A percentile compares a stretch with the other conserved stretches of the same genome.
Conservation (phyloP, 768 basidiomycete species). For the Trametes coccinea region DNA sequence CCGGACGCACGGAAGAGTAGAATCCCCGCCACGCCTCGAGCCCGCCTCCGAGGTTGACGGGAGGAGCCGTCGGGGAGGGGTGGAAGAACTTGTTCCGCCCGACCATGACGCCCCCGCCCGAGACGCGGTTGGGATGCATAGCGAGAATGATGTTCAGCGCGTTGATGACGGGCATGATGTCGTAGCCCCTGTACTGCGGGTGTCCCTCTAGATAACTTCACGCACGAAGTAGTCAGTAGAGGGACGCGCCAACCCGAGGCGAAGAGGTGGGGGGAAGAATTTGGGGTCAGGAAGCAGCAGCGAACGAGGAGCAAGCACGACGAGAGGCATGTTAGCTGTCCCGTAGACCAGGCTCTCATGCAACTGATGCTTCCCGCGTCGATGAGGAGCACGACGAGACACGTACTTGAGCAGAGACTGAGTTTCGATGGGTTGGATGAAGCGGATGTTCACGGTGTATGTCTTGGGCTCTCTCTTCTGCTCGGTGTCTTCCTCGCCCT, state of each 20-base stretch:
- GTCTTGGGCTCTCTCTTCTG: slow-evolving; percentile 31
- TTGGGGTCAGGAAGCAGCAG: background rate
- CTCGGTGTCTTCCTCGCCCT: slow-evolving; percentile 40
- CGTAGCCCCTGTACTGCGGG: slow-evolving; percentile 43
- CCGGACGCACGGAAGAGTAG: slow-evolving; percentile 42
- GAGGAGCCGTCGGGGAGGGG: slow-evolving; percentile 31
- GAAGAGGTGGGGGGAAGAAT: background rate
- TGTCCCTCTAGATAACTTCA: slow-evolving; percentile 49
- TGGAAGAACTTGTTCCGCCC: slow-evolving; percentile 59
- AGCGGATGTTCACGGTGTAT: slow-evolving; percentile 47
- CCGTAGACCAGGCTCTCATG: slow-evolving; percentile 18
- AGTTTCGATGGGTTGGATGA: slow-evolving; percentile 46
- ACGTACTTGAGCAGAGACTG: slow-evolving; percentile 41
- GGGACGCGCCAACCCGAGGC: slow-evolving; percentile 7
- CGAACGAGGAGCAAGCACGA: slow-evolving; percentile 13
- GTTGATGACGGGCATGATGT: slow-evolving; percentile 47
- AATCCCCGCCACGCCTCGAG: slow-evolving; percentile 61
- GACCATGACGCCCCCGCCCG: slow-evolving; percentile 49
- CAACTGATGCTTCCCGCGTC: slow-evolving; percentile 8
- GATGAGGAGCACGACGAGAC: background rate
- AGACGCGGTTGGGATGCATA: slow-evolving; percentile 41
- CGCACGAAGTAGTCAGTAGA: slow-evolving; percentile 10
- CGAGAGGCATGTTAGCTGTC: slow-evolving; percentile 10
- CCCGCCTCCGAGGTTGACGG: slow-evolving; percentile 46
- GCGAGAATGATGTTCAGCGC: slow-evolving; percentile 53